Evolutionary conservation across 176 grass and related monocot genomes (phyloP).

Genomic region (Aegilops sharonensis): DNA sequence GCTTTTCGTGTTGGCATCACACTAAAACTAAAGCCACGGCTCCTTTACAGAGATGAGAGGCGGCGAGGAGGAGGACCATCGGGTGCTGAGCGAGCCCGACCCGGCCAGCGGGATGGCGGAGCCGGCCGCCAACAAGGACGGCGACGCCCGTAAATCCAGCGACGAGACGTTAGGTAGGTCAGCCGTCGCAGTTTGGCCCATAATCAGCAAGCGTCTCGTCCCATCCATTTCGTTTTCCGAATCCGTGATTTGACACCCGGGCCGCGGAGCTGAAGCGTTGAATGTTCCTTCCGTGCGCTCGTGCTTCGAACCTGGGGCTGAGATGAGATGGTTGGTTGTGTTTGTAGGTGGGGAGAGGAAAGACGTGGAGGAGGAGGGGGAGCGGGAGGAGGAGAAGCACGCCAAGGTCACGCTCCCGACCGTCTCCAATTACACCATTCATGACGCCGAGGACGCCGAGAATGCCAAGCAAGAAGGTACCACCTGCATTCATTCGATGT

Average conservation of each 20-base stretch:
- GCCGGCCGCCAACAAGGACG: conserved; percentile 11
- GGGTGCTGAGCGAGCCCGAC: conserved; percentile 48
- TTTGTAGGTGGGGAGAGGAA: conserved; percentile 19
- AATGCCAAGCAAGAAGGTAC: conserved; percentile 36
- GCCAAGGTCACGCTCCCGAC: conserved; percentile 72
- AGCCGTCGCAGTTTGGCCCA: conserved; percentile 35
- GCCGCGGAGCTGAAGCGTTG: neutral
- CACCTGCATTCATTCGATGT: neutral
- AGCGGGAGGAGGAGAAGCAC: conserved; percentile 40
- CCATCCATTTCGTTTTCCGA: neutral
- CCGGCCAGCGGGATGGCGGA: conserved; percentile 48
- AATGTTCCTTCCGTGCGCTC: neutral
- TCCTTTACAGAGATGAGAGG: conserved; percentile 1
- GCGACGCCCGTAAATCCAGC: neutral
- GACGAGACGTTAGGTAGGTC: conserved; percentile 35
- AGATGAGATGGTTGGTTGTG: neutral
- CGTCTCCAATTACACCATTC: conserved; percentile 90
- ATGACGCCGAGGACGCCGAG: conserved; percentile 48
- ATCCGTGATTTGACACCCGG: conserved; percentile 15
- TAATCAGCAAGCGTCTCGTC: neutral
- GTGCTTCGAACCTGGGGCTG: neutral
- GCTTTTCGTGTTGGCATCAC: neutral
- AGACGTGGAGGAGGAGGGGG: neutral
- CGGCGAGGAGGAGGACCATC: conserved; percentile 33
- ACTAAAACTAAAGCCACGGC: neutral